Base-by-base conservation (phyloP, 768 basidiomycete species). In the Agrocybe praecox region DNA sequence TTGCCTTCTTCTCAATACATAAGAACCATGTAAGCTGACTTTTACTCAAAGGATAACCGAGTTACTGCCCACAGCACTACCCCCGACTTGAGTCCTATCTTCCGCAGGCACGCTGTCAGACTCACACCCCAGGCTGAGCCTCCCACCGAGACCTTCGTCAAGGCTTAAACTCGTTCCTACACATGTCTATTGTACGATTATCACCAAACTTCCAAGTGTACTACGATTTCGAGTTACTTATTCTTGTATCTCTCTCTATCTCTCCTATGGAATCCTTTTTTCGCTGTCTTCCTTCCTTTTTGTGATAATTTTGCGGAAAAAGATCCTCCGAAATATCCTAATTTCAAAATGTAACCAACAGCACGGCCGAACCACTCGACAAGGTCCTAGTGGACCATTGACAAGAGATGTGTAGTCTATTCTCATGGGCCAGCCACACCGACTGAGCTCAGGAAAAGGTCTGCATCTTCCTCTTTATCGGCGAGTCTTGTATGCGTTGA, bases 61-160 rank as follows among this genome's bases (percentile, higher is more conserved):
- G 65, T 82, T 18, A 80, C 79, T 5, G 76, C 70, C 3, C 80
- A 82, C 65, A 78, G 78, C 42, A 78, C 75, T 10, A 76, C 67
- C 21, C 67, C 67, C 3, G 80, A 80, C 65, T 82, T 74, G 62
- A 62, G 65, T 45, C 58, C 62, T 24, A 63, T 66, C 6, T 67
- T 75, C 54, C 68, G 75, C 43, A 69, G 80, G 52, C 80, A 81
- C 55, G 80, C 77, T 18, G 76, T 79, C 24, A 70, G 80, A 18
- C 68, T 82, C 26, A 80, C 81, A 1, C 79, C 80, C 23, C 78
- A 78, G 62, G 80, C 80, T 19, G 79, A 82, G 65, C 71, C 76
- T 17, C 80, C 65, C 11, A 57, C 43, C 1, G 65, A 64, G 24
- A 53, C 36, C n/a, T 40, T 40, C n/a, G 58, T 50, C 21, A 62